Evolutionary conservation across 1,139 yeast genomes (phyloP).

Genomic region (Debaryomyces fabryi): DNA sequence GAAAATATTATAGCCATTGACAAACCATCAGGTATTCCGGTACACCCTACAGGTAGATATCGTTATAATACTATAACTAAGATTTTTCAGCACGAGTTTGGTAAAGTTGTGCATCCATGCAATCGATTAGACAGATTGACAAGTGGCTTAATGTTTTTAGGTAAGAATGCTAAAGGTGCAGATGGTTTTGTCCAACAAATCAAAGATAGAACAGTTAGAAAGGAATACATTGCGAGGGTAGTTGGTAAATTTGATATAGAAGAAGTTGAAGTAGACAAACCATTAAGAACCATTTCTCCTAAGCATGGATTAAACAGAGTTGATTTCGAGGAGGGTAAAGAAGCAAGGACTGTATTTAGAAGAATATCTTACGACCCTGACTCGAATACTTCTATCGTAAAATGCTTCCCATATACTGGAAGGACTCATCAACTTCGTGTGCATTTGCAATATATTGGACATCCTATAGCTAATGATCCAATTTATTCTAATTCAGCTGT

Average conservation of each 20-base stretch:
- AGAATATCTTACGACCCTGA: constrained; percentile 63
- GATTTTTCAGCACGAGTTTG: constrained; percentile 68
- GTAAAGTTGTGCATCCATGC: constrained; percentile 77
- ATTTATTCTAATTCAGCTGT: constrained; percentile 66
- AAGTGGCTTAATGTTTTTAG: constrained; percentile 92
- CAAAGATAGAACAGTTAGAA: constrained; percentile 72
- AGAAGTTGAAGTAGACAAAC: constrained; percentile 60
- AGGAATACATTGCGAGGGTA: constrained; percentile 87
- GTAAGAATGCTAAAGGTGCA: constrained; percentile 81
- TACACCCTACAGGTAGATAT: constrained; percentile 94
- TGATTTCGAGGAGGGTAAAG: constrained; percentile 66
- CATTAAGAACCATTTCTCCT: constrained; percentile 74
- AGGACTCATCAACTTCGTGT: constrained; percentile 95
- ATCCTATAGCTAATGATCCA: constrained; percentile 95
- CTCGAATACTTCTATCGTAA: constrained; percentile 66
- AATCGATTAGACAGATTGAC: constrained; percentile 90
- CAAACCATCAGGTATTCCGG: constrained; percentile 95
- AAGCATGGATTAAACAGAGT: constrained; percentile 77
- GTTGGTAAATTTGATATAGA: constrained; percentile 75
- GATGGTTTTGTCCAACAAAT: constrained; percentile 75
- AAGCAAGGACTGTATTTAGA: constrained; percentile 55
- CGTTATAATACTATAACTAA: constrained; percentile 87
- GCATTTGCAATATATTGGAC: constrained; percentile 83
- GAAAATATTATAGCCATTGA: constrained; percentile 83
- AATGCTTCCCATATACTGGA: constrained; percentile 86